These are phyloP conservation scores for Leccinellum rugosiceps DNA, from an alignment of 768 basidiomycete species.

Conservation along the genomic window DNA sequence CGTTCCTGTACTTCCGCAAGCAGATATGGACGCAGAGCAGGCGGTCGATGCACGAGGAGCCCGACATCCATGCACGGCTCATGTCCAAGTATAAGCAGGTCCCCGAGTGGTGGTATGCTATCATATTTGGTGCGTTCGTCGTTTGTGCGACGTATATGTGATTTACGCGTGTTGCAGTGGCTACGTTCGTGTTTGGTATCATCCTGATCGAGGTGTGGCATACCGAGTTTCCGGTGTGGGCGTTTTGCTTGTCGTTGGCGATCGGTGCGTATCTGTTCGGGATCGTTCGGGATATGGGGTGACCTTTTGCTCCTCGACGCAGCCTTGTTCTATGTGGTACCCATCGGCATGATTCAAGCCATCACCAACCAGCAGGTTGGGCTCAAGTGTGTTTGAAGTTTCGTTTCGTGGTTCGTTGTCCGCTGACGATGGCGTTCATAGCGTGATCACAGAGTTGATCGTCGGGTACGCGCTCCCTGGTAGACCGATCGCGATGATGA, in stretches of 20 bases:
- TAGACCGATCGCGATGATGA: constrained; percentile 74
- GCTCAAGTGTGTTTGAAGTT: constrained; percentile 33
- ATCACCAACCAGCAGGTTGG: constrained; percentile 79
- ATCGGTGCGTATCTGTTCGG: constrained; percentile 14
- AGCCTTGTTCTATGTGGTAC: constrained; percentile 65
- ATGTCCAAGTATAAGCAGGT: constrained; percentile 57
- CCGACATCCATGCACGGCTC: constrained; percentile 65
- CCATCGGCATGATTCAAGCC: constrained; percentile 73
- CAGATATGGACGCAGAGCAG: constrained; percentile 73
- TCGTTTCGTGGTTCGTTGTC: neutral
- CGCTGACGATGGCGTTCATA: constrained; percentile 9
- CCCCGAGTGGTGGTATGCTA: constrained; percentile 58
- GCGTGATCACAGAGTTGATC: constrained; percentile 71
- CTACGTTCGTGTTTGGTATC: constrained; percentile 57
- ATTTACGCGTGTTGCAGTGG: constrained; percentile 21
- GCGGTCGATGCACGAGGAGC: constrained; percentile 72
- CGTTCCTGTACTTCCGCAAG: constrained; percentile 73
- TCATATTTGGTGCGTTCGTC: constrained; percentile 24
- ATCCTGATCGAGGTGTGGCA: constrained; percentile 62
- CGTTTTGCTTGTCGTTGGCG: constrained; percentile 35
- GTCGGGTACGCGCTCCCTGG: constrained; percentile 57
- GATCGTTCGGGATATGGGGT: constrained; percentile 5
- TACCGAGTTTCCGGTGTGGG: constrained; percentile 45
- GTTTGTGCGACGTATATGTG: neutral
- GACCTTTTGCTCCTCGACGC: neutral